Base-by-base conservation (phyloP, 441 rosid genomes). In the Omphalea diandra region DNA sequence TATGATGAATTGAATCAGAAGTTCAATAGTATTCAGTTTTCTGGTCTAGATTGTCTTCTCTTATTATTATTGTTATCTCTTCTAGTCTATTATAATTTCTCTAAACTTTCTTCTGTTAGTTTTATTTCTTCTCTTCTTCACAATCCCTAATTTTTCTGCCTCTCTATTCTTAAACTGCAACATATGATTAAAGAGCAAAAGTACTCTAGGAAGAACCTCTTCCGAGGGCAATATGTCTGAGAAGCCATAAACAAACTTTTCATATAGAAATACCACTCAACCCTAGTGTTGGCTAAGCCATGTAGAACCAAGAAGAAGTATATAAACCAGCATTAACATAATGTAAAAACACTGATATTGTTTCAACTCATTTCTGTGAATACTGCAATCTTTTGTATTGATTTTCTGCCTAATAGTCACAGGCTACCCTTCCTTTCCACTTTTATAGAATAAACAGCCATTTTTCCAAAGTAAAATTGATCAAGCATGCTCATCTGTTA, bases 341-440 rank as follows among this genome's bases (percentile, higher is more conserved):
- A 49, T 27, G 11, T 38, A 60, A 27, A 33, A 4, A 36, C 36
- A 7, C 20, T 12, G 2, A 47, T 40, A 18, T 14, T 17, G 36
- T 46, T 57, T 26, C 6, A 58, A 22, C 44, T 29, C 27, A 12
- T 29, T 24, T 26, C 63, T 29, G 46, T 15, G 24, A 70, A 40
- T 43, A 4, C 53, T 22, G 14, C 32, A 57, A 24, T 46, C 20
- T 20, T 20, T 57, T 15, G 14, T 43, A 15, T 26, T 68, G 41
- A 57, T 8, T 57, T 57, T 59, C 36, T 26, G 22, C 26, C 52
- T 60, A 41, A 65, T 3, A 68, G 60, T 66, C 35, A 22, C 44
- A 57, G 29, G 41, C 7, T 46, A 44, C 22, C 2, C 1, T 31
- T 58, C 43, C 41, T 35, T 47, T 36, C 53, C 63, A 17, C 8